phyloP scores from a whole-genome alignment of 78 protist species.

The Diacronema lutheri region DNA sequence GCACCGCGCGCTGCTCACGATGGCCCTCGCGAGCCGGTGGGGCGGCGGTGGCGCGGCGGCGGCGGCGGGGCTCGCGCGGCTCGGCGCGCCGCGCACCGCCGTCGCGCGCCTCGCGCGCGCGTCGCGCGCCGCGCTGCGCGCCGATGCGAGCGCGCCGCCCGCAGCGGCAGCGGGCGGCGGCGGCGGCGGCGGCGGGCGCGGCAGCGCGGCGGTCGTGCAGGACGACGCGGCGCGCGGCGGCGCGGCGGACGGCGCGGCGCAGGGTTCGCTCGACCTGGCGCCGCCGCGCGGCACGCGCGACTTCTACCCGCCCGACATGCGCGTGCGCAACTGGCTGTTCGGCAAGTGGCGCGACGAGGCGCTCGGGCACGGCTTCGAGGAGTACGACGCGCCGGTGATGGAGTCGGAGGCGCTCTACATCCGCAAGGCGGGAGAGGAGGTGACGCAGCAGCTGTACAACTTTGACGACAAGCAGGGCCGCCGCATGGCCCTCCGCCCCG shows the following conservation, averaged over 20 bases:
- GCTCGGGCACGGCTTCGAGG: slow-evolving; percentile 54
- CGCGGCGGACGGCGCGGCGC: background rate
- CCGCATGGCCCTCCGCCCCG: slow-evolving; percentile 58
- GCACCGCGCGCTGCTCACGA: too few relatives aligned
- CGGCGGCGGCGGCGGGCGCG: too few relatives aligned
- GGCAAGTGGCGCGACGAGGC: slow-evolving; percentile 15
- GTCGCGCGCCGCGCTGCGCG: too few relatives aligned
- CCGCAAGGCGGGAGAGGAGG: slow-evolving; percentile 76
- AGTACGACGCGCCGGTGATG: slow-evolving; percentile 74
- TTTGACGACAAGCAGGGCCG: slow-evolving; percentile 43
- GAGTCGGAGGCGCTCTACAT: slow-evolving; percentile 62
- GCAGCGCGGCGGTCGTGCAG: too few relatives aligned
- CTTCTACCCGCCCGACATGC: slow-evolving; percentile 68
- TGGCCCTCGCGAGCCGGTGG: too few relatives aligned
- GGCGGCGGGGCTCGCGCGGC: too few relatives aligned
- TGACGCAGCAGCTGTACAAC: slow-evolving; percentile 65
- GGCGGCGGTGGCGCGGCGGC: too few relatives aligned
- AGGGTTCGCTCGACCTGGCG: slow-evolving; percentile 15
- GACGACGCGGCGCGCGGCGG: too few relatives aligned
- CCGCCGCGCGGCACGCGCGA: slow-evolving; percentile 66
- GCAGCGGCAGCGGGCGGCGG: too few relatives aligned
- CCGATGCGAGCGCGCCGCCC: too few relatives aligned
- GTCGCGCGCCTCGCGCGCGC: too few relatives aligned
- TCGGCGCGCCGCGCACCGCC: too few relatives aligned
- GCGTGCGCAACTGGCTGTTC: slow-evolving; percentile 57